phyloP scores from a whole-genome alignment of 1,139 yeast genomes.

The Yamadazyma songkhlaensis region DNA sequence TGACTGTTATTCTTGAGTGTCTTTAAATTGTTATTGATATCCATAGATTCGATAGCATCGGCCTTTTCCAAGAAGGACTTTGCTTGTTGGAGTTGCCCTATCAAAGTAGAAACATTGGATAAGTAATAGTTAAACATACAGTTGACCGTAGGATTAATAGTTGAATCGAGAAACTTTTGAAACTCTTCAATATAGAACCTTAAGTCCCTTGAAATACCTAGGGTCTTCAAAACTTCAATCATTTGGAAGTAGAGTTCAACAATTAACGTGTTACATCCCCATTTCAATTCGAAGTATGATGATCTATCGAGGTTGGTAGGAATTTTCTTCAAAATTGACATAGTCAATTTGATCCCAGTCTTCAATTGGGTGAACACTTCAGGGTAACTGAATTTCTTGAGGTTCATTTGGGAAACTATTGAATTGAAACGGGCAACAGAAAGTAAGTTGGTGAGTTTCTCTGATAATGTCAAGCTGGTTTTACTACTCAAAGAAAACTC shows the following conservation, averaged over 20 bases:
- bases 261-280: slow-evolving; percentile 34
- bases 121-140: slow-evolving; percentile 20
- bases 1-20: slow-evolving; percentile 5
- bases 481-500: slow-evolving; percentile 24
- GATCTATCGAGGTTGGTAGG: slow-evolving; percentile 20
- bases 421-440: slow-evolving; percentile 35
- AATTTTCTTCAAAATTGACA: slow-evolving; percentile 40
- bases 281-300: slow-evolving; percentile 24
- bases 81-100: slow-evolving; percentile 9
- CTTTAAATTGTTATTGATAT: slow-evolving; percentile 3
- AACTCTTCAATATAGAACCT: slow-evolving; percentile 50
- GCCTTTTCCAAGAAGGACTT: slow-evolving; percentile 7
- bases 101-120: slow-evolving; percentile 16
- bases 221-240: slow-evolving; percentile 32
- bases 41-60: slow-evolving; percentile 5
- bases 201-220: slow-evolving; percentile 57
- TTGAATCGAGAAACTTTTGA: slow-evolving; percentile 29
- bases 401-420: slow-evolving; percentile 23
- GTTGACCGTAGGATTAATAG: slow-evolving; percentile 25
- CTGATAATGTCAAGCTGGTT: slow-evolving; percentile 17
- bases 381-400: slow-evolving; percentile 13
- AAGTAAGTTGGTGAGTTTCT: slow-evolving; percentile 32
- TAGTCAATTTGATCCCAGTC: slow-evolving; percentile 38
- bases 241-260: slow-evolving; percentile 32
- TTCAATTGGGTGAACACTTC: slow-evolving; percentile 30